These are phyloP conservation scores for Pelargonium australe DNA, from an alignment of 441 rosid species.

Conservation along the genomic window DNA sequence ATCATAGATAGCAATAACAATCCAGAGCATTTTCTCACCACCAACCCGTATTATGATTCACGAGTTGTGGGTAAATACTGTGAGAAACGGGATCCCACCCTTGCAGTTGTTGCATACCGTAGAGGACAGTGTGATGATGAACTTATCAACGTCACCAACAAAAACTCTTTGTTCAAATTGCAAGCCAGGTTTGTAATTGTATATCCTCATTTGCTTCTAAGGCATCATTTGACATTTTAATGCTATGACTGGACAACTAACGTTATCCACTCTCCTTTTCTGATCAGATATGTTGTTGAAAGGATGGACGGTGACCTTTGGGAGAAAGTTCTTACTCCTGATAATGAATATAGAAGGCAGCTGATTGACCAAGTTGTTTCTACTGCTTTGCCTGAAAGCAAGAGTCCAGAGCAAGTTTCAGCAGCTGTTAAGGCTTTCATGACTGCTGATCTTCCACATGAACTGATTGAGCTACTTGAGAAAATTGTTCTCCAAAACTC, in stretches of 20 bases:
- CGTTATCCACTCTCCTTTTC: conserved; percentile 18
- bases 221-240: conserved; percentile 16
- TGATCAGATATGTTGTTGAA: conserved; percentile 89
- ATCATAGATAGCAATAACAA: conserved; percentile 98
- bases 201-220: not conserved
- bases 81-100: conserved; percentile 99
- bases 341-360: conserved; percentile 89
- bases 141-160: conserved; percentile 91
- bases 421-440: conserved; percentile 99
- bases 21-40: conserved; percentile 98
- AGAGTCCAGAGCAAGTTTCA: conserved; percentile 99
- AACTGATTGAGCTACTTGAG: conserved; percentile 97
- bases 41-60: conserved; percentile 97
- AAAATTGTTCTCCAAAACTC: conserved; percentile 99
- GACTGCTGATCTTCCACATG: conserved; percentile 99
- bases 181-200: conserved; percentile 75
- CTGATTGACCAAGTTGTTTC: conserved; percentile 99
- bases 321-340: conserved; percentile 94
- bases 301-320: conserved; percentile 98
- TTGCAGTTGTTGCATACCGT: conserved; percentile 97
- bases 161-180: conserved; percentile 91
- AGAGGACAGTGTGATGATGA: conserved; percentile 98
- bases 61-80: conserved; percentile 98
- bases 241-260: not conserved
- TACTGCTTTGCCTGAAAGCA: conserved; percentile 98